phyloP scores from a whole-genome alignment of 2,329 filamentous ascomycete genomes.

The Claviceps digitariae region DNA sequence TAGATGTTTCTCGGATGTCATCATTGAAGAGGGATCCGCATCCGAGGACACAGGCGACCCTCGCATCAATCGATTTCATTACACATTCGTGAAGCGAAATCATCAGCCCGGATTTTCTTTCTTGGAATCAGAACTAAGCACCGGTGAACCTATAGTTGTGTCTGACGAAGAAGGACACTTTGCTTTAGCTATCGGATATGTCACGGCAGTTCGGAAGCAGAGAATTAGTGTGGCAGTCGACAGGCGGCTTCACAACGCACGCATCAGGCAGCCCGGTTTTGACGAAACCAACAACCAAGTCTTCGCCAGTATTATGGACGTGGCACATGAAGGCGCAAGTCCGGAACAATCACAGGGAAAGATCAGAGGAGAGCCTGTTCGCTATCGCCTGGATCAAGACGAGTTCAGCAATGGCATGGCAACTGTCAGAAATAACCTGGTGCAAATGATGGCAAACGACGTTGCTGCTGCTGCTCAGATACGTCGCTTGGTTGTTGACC shows the following conservation, averaged over 20 bases:
- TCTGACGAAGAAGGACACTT: conserved; percentile 94
- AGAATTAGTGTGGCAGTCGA: conserved; percentile 84
- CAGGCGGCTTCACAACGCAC: conserved; percentile 73
- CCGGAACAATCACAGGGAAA: conserved; percentile 37
- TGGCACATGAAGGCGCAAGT: conserved; percentile 41
- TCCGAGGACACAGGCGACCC: conserved; percentile 54
- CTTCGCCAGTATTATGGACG: conserved; percentile 86
- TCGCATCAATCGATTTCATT: conserved; percentile 85
- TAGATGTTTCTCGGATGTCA: conserved; percentile 77
- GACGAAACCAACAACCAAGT: conserved; percentile 65
- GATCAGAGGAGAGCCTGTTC: conserved; percentile 40
- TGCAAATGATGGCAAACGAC: conserved; percentile 78
- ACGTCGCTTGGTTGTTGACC: conserved; percentile 68
- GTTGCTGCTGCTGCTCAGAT: conserved; percentile 58
- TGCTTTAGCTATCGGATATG: conserved; percentile 83
- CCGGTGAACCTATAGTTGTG: conserved; percentile 89
- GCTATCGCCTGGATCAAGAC: conserved; percentile 88
- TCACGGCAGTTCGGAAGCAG: conserved; percentile 60
- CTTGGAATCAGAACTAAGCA: conserved; percentile 71
- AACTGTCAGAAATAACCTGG: conserved; percentile 80
- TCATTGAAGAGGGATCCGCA: conserved; percentile 66
- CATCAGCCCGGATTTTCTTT: conserved; percentile 60
- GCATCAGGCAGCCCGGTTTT: conserved; percentile 63
- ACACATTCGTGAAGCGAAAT: conserved; percentile 66
- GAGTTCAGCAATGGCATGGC: conserved; percentile 99